Evolutionary conservation across 2,329 filamentous ascomycete species (phyloP), one percentile per base, ranked within the genome.

Genomic region (Emergomyces pasteurianus): DNA sequence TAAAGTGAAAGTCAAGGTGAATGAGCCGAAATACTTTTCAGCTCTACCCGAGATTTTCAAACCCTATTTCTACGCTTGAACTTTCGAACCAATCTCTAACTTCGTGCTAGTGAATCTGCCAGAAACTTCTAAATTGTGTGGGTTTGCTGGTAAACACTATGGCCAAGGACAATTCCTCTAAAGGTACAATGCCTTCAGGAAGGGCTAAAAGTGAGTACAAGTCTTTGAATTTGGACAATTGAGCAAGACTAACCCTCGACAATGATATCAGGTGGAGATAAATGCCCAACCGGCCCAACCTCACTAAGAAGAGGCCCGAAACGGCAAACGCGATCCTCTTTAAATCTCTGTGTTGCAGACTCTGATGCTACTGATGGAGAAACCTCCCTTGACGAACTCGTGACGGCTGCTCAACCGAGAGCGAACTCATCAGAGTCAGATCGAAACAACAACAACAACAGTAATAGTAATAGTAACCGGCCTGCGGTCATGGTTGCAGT

Each of bases 401-500:
- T 57, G 40, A 46, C 26, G 21, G 18, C 55, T 34, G 26, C 55
- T 46, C 55, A 40, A n/a, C 34, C 40, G 23, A 9, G 28, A 34
- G 38, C 14, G 10, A 46, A 42, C 12, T 3, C 36, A 1, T 40
- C 36, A 18, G 36, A n/a, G 18, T n/a, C 6, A 31, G 40, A 10
- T 31, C 23, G 23, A n/a, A 46, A 8, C 21, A 46, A 46, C 40
- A 23, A 57, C 34, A 57, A 31, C 31, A 31, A 31, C 31, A 31
- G 7, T 7, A 31, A 31, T 31, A 7, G 31, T 7, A 31, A 46
- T 46, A 16, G 10, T 46, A 57, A 21, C 10, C 46, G 28, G n/a
- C 38, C 55, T 28, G 10, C 59, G 53, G 26, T 61, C n/a, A 68
- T 71, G 61, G 72, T 74, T 60, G 69, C 69, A 23, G 72, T 72